Percentiles rank a stretch among this genome's conserved stretches.
Conservation (phyloP, 176 grass and related monocot genomes). For the Oryza nivara region DNA sequence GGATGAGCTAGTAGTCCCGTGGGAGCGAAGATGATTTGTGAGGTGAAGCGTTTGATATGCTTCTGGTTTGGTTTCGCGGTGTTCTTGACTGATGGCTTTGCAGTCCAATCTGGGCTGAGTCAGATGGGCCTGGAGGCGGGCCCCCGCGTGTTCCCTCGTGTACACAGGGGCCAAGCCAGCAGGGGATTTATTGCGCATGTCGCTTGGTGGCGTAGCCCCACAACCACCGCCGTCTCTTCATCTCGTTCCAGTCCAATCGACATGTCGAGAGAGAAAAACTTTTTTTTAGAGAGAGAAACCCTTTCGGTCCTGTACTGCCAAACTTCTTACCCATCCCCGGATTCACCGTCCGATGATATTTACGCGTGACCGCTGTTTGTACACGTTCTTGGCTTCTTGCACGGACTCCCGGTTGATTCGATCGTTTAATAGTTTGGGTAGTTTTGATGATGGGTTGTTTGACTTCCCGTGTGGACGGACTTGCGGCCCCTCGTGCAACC, state of each 20-base stretch:
- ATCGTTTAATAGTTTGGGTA: not conserved
- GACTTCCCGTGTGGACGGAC: constrained; percentile 32
- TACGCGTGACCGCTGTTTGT: no score
- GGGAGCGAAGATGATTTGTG: not conserved
- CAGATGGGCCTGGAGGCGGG: constrained; percentile 42
- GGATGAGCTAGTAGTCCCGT: not conserved
- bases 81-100: constrained; percentile 17
- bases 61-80: not conserved
- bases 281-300: not conserved
- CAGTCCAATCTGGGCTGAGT: constrained; percentile 49
- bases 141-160: constrained; percentile 36
- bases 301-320: not conserved
- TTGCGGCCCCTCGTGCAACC: constrained; percentile 5
- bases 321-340: not conserved
- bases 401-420: not conserved
- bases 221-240: not conserved
- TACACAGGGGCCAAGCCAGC: constrained; percentile 21
- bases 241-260: constrained; percentile 13
- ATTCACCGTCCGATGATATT: no score
- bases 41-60: not conserved
- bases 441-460: constrained; percentile 8
- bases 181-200: constrained; percentile 46
- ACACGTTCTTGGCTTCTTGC: no score
- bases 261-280: not conserved
- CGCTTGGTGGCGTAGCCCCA: constrained; percentile 19